These are phyloP conservation scores for Austroboletus festivus DNA, from an alignment of 768 basidiomycete genomes.

Conservation along the genomic window DNA sequence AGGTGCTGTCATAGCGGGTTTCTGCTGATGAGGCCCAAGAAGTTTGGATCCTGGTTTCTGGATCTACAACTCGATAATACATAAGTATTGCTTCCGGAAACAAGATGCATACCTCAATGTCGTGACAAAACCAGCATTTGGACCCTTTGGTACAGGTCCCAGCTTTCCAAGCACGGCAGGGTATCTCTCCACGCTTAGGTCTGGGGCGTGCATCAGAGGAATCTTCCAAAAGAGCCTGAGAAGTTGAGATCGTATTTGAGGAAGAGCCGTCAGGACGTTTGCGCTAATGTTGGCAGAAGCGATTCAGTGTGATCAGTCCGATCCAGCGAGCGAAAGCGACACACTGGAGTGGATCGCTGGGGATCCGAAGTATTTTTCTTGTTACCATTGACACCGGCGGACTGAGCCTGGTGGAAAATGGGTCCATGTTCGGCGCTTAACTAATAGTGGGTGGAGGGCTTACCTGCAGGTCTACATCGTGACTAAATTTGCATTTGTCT, in stretches of 20 bases:
- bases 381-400: no score
- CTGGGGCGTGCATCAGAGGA: slow-evolving; percentile 17
- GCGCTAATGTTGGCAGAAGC: background rate
- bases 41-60: slow-evolving; percentile 9
- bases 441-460: background rate
- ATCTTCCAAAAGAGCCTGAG: background rate
- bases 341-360: background rate
- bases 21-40: background rate
- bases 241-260: background rate
- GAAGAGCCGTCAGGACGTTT: background rate
- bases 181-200: slow-evolving; percentile 19
- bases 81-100: background rate
- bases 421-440: background rate
- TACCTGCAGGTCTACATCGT: slow-evolving; percentile 13
- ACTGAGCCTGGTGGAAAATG: background rate
- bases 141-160: slow-evolving; percentile 37
- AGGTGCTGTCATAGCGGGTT: background rate
- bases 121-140: slow-evolving; percentile 36
- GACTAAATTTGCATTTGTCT: slow-evolving; percentile 24
- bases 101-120: slow-evolving; percentile 27
- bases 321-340: background rate
- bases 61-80: background rate
- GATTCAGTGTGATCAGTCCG: background rate
- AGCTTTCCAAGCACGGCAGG: slow-evolving; percentile 35
- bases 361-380: background rate